These are phyloP conservation scores for Omphalotus olearius DNA, from an alignment of 1,284 basidiomycete species.

Conservation along the genomic window DNA sequence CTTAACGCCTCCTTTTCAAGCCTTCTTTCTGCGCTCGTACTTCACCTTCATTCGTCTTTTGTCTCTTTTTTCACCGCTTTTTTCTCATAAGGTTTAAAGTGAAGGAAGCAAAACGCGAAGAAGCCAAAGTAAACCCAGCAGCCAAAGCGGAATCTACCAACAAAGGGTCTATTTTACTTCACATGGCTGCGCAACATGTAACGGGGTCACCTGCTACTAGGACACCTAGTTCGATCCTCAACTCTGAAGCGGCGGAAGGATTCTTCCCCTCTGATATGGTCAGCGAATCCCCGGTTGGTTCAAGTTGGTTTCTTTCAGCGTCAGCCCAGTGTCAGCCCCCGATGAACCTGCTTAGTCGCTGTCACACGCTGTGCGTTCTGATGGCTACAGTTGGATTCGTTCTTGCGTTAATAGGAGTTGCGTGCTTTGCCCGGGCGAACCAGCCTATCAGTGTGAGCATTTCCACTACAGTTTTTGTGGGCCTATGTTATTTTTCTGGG, in stretches of 20 bases:
- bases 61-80: slow-evolving; percentile 56
- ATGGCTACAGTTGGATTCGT: slow-evolving; percentile 48
- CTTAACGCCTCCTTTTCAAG: slow-evolving; percentile 38
- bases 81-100: slow-evolving; percentile 53
- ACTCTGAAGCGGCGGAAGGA: background rate
- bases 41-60: slow-evolving; percentile 54
- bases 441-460: slow-evolving; percentile 39
- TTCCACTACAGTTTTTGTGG: slow-evolving; percentile 38
- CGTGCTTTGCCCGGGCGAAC: slow-evolving; percentile 47
- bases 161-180: slow-evolving; percentile 10
- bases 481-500: slow-evolving; percentile 28
- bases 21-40: slow-evolving; percentile 45
- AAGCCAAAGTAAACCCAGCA: slow-evolving; percentile 23
- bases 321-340: slow-evolving; percentile 31
- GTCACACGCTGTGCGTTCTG: slow-evolving; percentile 45
- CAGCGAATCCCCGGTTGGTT: slow-evolving; percentile 41
- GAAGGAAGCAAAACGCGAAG: slow-evolving; percentile 42
- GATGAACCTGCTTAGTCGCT: slow-evolving; percentile 42
- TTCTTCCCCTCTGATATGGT: slow-evolving; percentile 26
- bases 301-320: slow-evolving; percentile 37
- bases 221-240: background rate
- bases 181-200: slow-evolving; percentile 23
- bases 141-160: slow-evolving; percentile 16
- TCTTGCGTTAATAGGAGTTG: slow-evolving; percentile 44
- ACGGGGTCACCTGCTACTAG: slow-evolving; percentile 12